Evolutionary conservation across 208 protist species (phyloP).

Genomic region (Trypanosomatidae sp.): DNA sequence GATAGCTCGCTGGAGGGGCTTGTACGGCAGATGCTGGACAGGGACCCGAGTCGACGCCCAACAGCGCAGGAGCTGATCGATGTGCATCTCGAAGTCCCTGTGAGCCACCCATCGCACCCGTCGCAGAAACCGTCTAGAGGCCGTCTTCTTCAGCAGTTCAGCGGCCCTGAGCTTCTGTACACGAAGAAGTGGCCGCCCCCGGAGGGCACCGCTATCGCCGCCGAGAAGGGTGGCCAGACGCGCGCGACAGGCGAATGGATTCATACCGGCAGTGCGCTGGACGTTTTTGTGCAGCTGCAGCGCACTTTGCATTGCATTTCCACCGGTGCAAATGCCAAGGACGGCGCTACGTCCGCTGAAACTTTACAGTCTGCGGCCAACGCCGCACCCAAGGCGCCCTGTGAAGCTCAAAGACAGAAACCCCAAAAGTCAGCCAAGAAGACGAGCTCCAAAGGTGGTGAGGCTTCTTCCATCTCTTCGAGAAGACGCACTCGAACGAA

Average conservation of each 20-base stretch:
- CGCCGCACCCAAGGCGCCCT: not conserved
- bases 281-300: slow-evolving; percentile 30
- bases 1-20: slow-evolving; percentile 67
- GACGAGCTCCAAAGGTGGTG: not conserved
- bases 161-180: slow-evolving; percentile 61
- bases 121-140: slow-evolving; percentile 70
- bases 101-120: slow-evolving; percentile 80
- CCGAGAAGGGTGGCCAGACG: slow-evolving; percentile 6
- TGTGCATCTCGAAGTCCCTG: slow-evolving; percentile 69
- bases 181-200: slow-evolving; percentile 43
- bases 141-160: slow-evolving; percentile 73
- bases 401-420: slow-evolving; percentile 5
- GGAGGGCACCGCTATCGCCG: not conserved
- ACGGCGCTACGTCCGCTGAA: not conserved
- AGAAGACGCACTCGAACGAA: not conserved
- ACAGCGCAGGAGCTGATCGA: slow-evolving; percentile 84
- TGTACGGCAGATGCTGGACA: slow-evolving; percentile 78
- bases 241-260: slow-evolving; percentile 31
- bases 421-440: slow-evolving; percentile 13
- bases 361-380: not conserved
- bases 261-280: slow-evolving; percentile 26
- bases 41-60: slow-evolving; percentile 64
- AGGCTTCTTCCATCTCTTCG: not conserved
- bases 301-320: slow-evolving; percentile 31
- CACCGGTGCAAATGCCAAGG: not conserved